phyloP scores from a whole-genome alignment of 805 yeast species.

The Metschnikowia noctiluminum region DNA sequence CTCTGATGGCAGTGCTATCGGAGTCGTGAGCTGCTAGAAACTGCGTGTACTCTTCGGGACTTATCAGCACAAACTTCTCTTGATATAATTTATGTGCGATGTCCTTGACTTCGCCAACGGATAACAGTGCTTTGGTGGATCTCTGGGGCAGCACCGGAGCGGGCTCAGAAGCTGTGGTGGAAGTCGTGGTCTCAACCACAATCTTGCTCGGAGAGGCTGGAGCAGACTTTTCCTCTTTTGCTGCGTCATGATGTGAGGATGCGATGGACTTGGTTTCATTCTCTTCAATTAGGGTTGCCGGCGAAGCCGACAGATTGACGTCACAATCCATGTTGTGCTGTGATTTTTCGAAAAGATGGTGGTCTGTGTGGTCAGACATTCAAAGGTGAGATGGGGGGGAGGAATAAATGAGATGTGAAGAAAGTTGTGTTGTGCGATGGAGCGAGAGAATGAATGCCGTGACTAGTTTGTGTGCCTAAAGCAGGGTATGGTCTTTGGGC shows the following conservation, averaged over 20 bases:
- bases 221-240: neutral
- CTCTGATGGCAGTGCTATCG: conserved; percentile 41
- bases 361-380: neutral
- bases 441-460: too few relatives aligned
- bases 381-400: too few relatives aligned
- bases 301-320: neutral
- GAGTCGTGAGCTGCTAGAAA: conserved; percentile 44
- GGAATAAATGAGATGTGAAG: too few relatives aligned
- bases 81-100: conserved; percentile 36
- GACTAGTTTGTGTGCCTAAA: too few relatives aligned
- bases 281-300: conserved; percentile 1
- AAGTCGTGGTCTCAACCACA: neutral
- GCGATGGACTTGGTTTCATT: neutral
- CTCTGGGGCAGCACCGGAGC: neutral
- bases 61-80: conserved; percentile 41
- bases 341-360: neutral
- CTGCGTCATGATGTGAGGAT: neutral
- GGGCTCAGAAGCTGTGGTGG: neutral
- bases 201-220: conserved; percentile 3
- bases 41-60: conserved; percentile 44
- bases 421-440: too few relatives aligned
- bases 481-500: too few relatives aligned
- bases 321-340: neutral
- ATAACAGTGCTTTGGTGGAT: neutral
- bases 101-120: conserved; percentile 23